Conservation (phyloP, 2,329 filamentous ascomycete genomes). For the Seiridium cupressi region DNA sequence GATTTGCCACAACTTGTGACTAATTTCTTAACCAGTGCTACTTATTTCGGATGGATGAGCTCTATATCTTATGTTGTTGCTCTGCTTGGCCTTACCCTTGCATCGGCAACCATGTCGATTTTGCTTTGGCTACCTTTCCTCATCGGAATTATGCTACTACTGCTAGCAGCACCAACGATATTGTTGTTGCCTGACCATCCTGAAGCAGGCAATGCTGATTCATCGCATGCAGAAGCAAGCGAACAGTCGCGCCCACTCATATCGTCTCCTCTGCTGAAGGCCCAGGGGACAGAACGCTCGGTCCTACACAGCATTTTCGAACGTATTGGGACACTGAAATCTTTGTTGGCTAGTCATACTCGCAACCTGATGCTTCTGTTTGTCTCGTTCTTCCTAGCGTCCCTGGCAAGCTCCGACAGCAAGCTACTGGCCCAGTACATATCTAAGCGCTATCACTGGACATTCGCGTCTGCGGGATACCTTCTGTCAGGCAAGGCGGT, state of each 20-base stretch:
- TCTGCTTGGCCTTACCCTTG: slow-evolving; percentile 43
- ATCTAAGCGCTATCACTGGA: slow-evolving; percentile 46
- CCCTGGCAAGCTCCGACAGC: slow-evolving; percentile 49
- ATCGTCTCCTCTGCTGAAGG: slow-evolving; percentile 36
- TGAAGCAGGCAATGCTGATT: neutral
- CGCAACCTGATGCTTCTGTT: slow-evolving; percentile 42
- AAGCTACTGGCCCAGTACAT: slow-evolving; percentile 50
- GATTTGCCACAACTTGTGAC: neutral
- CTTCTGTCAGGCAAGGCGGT: slow-evolving; percentile 46
- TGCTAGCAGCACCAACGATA: slow-evolving; percentile 31
- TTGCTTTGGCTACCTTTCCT: slow-evolving; percentile 43
- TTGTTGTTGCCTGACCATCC: slow-evolving; percentile 22
- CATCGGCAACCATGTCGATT: slow-evolving; percentile 42
- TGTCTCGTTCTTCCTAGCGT: slow-evolving; percentile 43
- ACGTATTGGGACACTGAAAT: slow-evolving; percentile 27
- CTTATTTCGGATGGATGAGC: slow-evolving; percentile 50
- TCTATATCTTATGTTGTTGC: slow-evolving; percentile 46
- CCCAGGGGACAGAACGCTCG: slow-evolving; percentile 22
- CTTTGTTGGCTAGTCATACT: slow-evolving; percentile 34
- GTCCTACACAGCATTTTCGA: slow-evolving; percentile 19
- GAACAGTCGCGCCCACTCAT: slow-evolving; percentile 35
- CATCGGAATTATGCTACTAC: slow-evolving; percentile 34
- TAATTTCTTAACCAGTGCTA: slow-evolving; percentile 30
- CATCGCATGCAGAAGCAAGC: slow-evolving; percentile 16
- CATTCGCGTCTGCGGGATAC: slow-evolving; percentile 45